Base-by-base conservation (phyloP, 768 basidiomycete genomes). In the Sarcodon sp. region DNA sequence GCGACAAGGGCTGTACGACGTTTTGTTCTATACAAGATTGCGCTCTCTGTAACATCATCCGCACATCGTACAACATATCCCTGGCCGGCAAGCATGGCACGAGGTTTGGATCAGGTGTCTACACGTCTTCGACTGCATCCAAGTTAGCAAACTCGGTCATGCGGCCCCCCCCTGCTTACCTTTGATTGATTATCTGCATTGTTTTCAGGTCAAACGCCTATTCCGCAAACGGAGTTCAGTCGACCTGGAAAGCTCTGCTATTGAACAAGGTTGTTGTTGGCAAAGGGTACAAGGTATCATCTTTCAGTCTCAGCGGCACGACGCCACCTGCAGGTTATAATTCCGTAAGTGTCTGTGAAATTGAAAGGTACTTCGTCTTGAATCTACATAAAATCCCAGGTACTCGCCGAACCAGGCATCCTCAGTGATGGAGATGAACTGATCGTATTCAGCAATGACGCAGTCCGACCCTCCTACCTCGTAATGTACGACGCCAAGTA, bases 211-310 rank as follows among this genome's bases (percentile, higher is more conserved):
- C 82, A 13, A 77, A 83, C 50, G 81, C 84, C 60, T 84, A 84
- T 56, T 80, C 80, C 7, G 68, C 64, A 45, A 82, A 80, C 50
- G 37, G 18, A 2, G 73, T 70, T 51, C 43, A 36, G n/a, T 16
- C 45, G 3, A 16, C 45, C 3, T 60, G 75, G 51, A 82, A 82
- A 53, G 77, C 77, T 0, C 79, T 85, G 35, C 68, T 85, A n/a
- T 63, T 85, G 47, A 84, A 83, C 63, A 84, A 83, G 55, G 82
- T 85, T n/a, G 66, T 83, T 9, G 81, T 82, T 16, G 82, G 82
- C 16, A 79, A 75, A 54, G 81, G 79, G 3, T 76, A 71, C 55
- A 86, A 83, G 60, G 64, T 83, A 66, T 67, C 71, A 31, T 71
- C 75, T 15, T 76, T 82, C 52, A 75, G 70, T 51, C 69, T 74